Conservation (phyloP, 1,284 basidiomycete genomes). For the Pseudozyma tsukubaensis region DNA sequence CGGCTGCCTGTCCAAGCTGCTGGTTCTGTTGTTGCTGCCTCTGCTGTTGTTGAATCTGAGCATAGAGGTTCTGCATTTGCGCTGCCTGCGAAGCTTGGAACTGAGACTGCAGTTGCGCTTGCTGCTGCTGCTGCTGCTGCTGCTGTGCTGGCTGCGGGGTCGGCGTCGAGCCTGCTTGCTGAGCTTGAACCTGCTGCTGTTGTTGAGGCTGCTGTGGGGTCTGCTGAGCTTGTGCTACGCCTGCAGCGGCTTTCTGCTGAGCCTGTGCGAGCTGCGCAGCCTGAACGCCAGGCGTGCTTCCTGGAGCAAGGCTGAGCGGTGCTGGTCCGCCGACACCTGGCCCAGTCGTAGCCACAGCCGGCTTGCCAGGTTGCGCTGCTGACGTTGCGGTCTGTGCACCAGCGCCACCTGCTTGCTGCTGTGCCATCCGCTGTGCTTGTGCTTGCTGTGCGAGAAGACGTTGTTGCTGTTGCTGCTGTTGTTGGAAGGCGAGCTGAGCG, state of each 20-base stretch:
- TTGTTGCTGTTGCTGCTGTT: slow-evolving; percentile 61
- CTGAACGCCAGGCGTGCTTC: slow-evolving; percentile 24
- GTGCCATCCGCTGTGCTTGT: slow-evolving; percentile 47
- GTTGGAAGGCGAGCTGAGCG: slow-evolving; percentile 48
- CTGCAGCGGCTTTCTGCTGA: slow-evolving; percentile 20
- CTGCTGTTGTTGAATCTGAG: slow-evolving; percentile 51
- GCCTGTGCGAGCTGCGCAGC: slow-evolving; percentile 12
- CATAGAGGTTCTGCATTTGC: slow-evolving; percentile 48
- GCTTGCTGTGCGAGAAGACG: slow-evolving; percentile 41
- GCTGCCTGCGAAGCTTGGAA: slow-evolving; percentile 41
- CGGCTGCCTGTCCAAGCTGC: slow-evolving; percentile 21
- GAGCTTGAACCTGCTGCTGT: slow-evolving; percentile 18
- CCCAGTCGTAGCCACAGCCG: slow-evolving; percentile 5
- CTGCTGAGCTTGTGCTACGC: slow-evolving; percentile 8
- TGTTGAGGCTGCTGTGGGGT: slow-evolving; percentile 18
- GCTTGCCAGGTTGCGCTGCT: slow-evolving; percentile 21
- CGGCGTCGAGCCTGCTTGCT: slow-evolving; percentile 20
- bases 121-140: slow-evolving; percentile 26
- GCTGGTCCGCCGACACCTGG: slow-evolving; percentile 12
- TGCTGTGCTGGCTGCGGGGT: slow-evolving; percentile 19
- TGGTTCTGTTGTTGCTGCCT: slow-evolving; percentile 35
- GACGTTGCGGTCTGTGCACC: slow-evolving; percentile 10
- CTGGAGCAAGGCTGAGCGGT: slow-evolving; percentile 13
- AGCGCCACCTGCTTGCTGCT: slow-evolving; percentile 27
- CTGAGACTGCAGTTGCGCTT: slow-evolving; percentile 33